A percentile compares a stretch with the other conserved stretches of the same genome.
Conservation (phyloP, 352 stramenopile genomes). For the Phytophthora kernoviae region DNA sequence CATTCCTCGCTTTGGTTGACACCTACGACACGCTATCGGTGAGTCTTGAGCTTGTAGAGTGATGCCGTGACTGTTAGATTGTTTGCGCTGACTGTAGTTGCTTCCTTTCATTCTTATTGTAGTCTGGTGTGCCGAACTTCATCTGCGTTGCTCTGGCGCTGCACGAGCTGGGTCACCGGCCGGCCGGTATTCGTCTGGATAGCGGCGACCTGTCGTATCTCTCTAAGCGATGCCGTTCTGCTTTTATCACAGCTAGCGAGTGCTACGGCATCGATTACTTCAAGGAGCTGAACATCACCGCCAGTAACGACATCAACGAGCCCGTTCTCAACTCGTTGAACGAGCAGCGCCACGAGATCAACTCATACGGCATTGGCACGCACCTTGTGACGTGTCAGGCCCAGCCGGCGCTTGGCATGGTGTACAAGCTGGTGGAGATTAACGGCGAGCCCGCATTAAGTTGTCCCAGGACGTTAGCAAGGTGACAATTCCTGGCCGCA, state of each 20-base stretch:
- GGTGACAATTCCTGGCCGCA: slow-evolving; percentile 92
- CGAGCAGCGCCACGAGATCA: slow-evolving; percentile 95
- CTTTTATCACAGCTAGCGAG: slow-evolving; percentile 59
- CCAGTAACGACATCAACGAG: slow-evolving; percentile 99
- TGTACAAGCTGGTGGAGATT: slow-evolving; percentile 99
- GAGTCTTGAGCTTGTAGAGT: slow-evolving; percentile 9
- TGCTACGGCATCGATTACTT: slow-evolving; percentile 79
- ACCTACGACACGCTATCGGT: slow-evolving; percentile 98
- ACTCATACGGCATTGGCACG: slow-evolving; percentile 96
- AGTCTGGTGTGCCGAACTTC: slow-evolving; percentile 98
- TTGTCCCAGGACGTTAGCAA: slow-evolving; percentile 97
- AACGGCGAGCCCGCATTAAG: slow-evolving; percentile 96
- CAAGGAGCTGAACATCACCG: slow-evolving; percentile 92
- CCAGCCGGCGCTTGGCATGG: slow-evolving; percentile 98
- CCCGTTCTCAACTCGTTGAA: slow-evolving; percentile 94
- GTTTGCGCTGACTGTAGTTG: slow-evolving; percentile 10
- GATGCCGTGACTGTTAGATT: background rate
- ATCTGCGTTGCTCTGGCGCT: slow-evolving; percentile 95
- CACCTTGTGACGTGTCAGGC: slow-evolving; percentile 98
- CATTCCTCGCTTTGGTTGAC: slow-evolving; percentile 98
- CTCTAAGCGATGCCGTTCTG: slow-evolving; percentile 83
- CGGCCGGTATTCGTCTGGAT: slow-evolving; percentile 96
- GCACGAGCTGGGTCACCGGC: slow-evolving; percentile 89
- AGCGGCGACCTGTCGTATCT: slow-evolving; percentile 98
- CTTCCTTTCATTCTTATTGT: slow-evolving; percentile 12